A percentile compares a stretch with the other conserved stretches of the same genome.
Conservation (phyloP, 140 eudicot genomes). For the Stevia rebaudiana region DNA sequence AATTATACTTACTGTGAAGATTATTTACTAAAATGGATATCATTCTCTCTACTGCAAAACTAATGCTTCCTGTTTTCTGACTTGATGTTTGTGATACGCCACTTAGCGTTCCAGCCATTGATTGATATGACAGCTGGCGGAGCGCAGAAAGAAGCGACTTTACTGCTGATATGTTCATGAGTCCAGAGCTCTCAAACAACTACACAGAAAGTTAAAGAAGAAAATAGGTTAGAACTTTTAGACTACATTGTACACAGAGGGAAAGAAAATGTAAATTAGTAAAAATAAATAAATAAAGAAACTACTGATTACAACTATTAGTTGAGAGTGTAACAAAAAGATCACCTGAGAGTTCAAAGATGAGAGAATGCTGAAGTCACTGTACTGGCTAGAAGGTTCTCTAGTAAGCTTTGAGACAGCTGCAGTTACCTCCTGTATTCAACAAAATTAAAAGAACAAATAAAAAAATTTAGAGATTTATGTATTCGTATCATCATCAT, state of each 20-base stretch:
- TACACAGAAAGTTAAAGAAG: constrained; percentile 26
- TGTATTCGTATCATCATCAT: no score
- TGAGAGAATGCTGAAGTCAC: constrained; percentile 91
- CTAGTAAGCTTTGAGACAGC: constrained; percentile 76
- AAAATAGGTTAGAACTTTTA: constrained; percentile 18
- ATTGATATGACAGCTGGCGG: constrained; percentile 81
- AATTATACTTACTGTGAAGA: constrained; percentile 74
- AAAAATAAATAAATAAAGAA: no score
- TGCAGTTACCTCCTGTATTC: constrained; percentile 70
- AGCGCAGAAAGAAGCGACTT: constrained; percentile 92
- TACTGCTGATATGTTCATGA: constrained; percentile 91
- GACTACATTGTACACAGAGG: neutral
- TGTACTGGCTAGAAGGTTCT: constrained; percentile 79
- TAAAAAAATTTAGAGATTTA: neutral
- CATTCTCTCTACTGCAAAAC: constrained; percentile 90
- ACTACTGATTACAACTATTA: neutral
- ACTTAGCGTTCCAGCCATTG: constrained; percentile 60
- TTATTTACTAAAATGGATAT: constrained; percentile 80
- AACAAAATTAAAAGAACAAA: no score
- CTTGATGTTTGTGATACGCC: constrained; percentile 60
- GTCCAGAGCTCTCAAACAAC: constrained; percentile 90
- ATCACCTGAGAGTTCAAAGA: constrained; percentile 87
- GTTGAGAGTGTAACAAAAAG: constrained; percentile 3
- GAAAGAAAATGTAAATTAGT: neutral
- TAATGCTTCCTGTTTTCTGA: constrained; percentile 89